Evolutionary conservation across 2,329 filamentous ascomycete species (phyloP).

Genomic region (Magnaporthiopsis poae): DNA sequence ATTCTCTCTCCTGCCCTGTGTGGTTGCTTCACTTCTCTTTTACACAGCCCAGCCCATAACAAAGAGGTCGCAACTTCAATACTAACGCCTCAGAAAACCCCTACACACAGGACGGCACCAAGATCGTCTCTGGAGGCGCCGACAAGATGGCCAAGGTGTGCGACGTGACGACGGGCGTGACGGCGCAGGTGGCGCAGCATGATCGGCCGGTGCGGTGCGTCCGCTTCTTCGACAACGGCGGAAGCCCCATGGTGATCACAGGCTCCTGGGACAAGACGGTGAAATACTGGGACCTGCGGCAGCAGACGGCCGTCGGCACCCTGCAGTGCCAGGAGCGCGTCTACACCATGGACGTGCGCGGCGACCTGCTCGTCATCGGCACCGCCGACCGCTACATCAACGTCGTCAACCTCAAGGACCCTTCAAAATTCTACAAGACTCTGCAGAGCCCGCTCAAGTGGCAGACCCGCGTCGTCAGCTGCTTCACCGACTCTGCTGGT

Average conservation of each 20-base stretch:
- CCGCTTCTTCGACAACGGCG: constrained; percentile 64
- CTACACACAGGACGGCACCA: constrained; percentile 66
- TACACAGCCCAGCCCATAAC: neutral
- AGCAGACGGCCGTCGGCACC: constrained; percentile 53
- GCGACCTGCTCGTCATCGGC: constrained; percentile 79
- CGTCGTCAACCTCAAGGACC: constrained; percentile 81
- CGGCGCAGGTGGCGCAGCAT: constrained; percentile 70
- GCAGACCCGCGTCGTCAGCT: constrained; percentile 92
- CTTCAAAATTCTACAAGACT: constrained; percentile 88
- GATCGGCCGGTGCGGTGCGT: constrained; percentile 72
- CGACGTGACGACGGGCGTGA: constrained; percentile 61
- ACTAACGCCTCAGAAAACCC: neutral
- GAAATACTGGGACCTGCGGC: constrained; percentile 78
- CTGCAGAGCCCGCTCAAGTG: constrained; percentile 93
- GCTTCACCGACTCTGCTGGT: constrained; percentile 82
- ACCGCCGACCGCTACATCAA: constrained; percentile 96
- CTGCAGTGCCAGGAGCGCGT: constrained; percentile 65
- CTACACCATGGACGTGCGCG: constrained; percentile 85
- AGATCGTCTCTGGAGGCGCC: constrained; percentile 76
- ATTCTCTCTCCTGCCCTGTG: constrained; percentile 19
- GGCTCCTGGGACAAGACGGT: constrained; percentile 87
- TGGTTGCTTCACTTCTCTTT: neutral
- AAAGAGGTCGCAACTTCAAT: neutral
- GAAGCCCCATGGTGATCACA: constrained; percentile 74
- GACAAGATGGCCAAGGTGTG: constrained; percentile 86